Percentiles rank a stretch among this genome's conserved stretches.
These are phyloP conservation scores for Candida berthetii DNA, from an alignment of 805 yeast species.

Conservation along the genomic window DNA sequence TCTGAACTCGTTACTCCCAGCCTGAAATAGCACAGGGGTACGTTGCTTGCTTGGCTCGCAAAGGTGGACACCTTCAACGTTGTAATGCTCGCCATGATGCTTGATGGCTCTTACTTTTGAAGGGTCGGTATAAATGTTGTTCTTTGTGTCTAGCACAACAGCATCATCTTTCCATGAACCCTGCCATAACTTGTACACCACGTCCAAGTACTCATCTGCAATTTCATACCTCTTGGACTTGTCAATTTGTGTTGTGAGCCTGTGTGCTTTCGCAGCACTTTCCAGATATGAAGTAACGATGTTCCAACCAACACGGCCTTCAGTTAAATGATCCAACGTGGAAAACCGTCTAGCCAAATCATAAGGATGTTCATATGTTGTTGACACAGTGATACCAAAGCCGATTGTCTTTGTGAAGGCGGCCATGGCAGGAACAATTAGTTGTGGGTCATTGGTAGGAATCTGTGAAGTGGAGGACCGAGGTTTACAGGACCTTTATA, in stretches of 20 bases:
- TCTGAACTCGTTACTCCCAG: slow-evolving; percentile 37
- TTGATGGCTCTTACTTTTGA: slow-evolving; percentile 28
- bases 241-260: slow-evolving; percentile 26
- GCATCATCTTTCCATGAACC: slow-evolving; percentile 36
- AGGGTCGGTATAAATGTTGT: slow-evolving; percentile 27
- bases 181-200: slow-evolving; percentile 31
- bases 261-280: slow-evolving; percentile 25
- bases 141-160: slow-evolving; percentile 13
- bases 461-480: slow-evolving; percentile 23
- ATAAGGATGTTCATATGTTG: slow-evolving; percentile 37
- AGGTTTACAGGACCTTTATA: slow-evolving; percentile 30
- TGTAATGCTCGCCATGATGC: slow-evolving; percentile 32
- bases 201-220: slow-evolving; percentile 36
- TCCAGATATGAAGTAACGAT: slow-evolving; percentile 38
- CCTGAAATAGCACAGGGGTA: slow-evolving; percentile 37
- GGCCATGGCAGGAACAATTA: slow-evolving; percentile 29
- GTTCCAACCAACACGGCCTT: slow-evolving; percentile 41
- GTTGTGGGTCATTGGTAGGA: slow-evolving; percentile 28
- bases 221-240: slow-evolving; percentile 35
- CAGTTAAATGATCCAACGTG: slow-evolving; percentile 35
- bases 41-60: slow-evolving; percentile 32
- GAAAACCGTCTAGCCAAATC: slow-evolving; percentile 34
- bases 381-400: slow-evolving; percentile 35
- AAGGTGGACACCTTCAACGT: slow-evolving; percentile 31
- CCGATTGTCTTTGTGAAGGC: slow-evolving; percentile 31